Conservation (phyloP, 2,329 filamentous ascomycete genomes). For the Pezicula rhizophila region DNA sequence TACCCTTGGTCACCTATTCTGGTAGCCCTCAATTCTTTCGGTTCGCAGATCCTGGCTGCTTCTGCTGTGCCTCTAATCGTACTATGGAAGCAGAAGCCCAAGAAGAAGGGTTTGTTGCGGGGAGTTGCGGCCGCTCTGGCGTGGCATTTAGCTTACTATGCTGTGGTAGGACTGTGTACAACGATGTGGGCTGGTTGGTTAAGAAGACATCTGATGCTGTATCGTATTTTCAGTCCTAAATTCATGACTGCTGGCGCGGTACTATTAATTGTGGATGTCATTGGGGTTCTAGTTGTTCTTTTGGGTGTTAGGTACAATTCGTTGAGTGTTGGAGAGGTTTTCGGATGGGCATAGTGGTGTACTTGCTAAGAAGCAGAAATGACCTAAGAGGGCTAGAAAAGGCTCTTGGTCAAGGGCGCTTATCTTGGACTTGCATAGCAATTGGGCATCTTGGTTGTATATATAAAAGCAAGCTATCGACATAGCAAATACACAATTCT, state of each 20-base stretch:
- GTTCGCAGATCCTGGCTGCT: slow-evolving; percentile 77
- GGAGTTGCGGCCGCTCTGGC: slow-evolving; percentile 64
- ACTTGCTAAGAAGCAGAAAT: too few species aligned
- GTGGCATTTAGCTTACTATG: slow-evolving; percentile 76
- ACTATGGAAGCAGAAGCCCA: slow-evolving; percentile 83
- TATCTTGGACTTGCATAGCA: too few species aligned
- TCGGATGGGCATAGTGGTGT: slow-evolving; percentile 53
- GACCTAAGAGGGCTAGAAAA: too few species aligned
- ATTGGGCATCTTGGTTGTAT: too few species aligned
- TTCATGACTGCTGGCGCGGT: slow-evolving; percentile 77
- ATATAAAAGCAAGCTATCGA: too few species aligned
- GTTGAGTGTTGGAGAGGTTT: slow-evolving; percentile 75
- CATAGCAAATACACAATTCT: too few species aligned
- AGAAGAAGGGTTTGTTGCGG: slow-evolving; percentile 42
- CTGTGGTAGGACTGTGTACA: slow-evolving; percentile 75
- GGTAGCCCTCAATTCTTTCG: slow-evolving; percentile 81
- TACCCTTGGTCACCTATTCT: slow-evolving; percentile 88
- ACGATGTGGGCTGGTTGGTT: slow-evolving; percentile 87
- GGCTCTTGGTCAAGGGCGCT: too few species aligned
- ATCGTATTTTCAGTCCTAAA: slow-evolving; percentile 83
- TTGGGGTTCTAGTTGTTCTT: slow-evolving; percentile 65
- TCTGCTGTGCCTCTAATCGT: slow-evolving; percentile 73
- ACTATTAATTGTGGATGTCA: slow-evolving; percentile 70
- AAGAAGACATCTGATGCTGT: slow-evolving; percentile 91
- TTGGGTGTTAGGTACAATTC: slow-evolving; percentile 71